Evolutionary conservation across 768 basidiomycete genomes (phyloP), one percentile per base, ranked within the genome.

Genomic region (Cantharellus anzutake): DNA sequence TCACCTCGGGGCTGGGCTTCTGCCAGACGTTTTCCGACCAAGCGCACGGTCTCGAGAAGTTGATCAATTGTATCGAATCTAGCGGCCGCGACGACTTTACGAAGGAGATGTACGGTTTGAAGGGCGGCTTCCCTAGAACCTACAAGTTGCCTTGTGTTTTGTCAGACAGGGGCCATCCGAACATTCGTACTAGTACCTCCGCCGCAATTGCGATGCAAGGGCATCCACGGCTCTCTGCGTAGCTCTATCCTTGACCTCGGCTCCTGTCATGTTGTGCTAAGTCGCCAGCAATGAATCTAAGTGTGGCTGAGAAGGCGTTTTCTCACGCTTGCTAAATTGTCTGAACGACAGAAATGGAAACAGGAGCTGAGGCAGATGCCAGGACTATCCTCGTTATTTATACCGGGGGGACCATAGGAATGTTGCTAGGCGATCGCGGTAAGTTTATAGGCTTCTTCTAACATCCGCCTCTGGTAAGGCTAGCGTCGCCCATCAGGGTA

Each of bases 1-100:
- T 59, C 61, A 92, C 94, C 94, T 81, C 94, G 96, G 7, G 93
- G 91, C 68, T 97, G 92, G 4, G 94, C 91, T 20, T 90, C 87
- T 4, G 86, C 82, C 48, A 99, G 70, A 64, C 79, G 80, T 63
- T 80, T 75, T 2, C 94, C 96, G 5, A 90, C 84, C 55, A 73
- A 73, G 59, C 85, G 81, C 63, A 99, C 83, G 60, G 87, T 79
- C 53, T 76, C 76, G 2, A 91, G 78, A 2, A 98, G 75, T 63
- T 93, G 86, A 50, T 89, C 84, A 65, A 97, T 83, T 64, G 84
- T 88, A 34, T 80, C 80, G 66, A 96, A 96, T 55, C 80, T 80
- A 4, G 88, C 87, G 65, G 81, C 83, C 2, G 91, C 80, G 14
- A 98, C 83, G 63, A 97, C 86, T 65, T 92, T 89, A 39, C 90